Evolutionary conservation across 1,284 basidiomycete species (phyloP).

Genomic region (Irpex sp.): DNA sequence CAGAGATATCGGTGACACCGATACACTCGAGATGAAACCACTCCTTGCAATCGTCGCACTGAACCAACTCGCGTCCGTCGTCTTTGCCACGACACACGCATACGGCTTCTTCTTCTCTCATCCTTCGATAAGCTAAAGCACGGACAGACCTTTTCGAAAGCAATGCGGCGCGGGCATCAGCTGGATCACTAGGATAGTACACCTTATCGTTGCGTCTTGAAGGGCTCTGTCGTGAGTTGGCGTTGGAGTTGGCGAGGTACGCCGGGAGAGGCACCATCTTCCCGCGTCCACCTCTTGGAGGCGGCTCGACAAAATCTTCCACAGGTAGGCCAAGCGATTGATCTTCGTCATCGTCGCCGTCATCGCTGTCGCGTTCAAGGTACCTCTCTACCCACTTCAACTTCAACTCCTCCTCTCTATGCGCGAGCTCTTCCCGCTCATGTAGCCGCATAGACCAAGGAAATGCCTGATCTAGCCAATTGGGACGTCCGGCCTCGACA

Average conservation of each 20-base stretch:
- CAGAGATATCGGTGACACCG: slow-evolving; percentile 54
- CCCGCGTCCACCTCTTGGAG: slow-evolving; percentile 42
- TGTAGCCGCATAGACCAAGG: slow-evolving; percentile 65
- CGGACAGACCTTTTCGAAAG: slow-evolving; percentile 66
- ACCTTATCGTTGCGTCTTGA: slow-evolving; percentile 19
- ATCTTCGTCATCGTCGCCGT: slow-evolving; percentile 41
- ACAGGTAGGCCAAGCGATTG: slow-evolving; percentile 31
- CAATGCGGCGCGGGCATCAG: slow-evolving; percentile 68
- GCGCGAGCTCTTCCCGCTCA: slow-evolving; percentile 44
- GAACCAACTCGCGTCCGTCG: slow-evolving; percentile 67
- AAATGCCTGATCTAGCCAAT: slow-evolving; percentile 74
- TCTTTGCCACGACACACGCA: slow-evolving; percentile 67
- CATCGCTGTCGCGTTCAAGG: slow-evolving; percentile 56
- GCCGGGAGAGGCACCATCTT: slow-evolving; percentile 57
- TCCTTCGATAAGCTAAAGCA: slow-evolving; percentile 46
- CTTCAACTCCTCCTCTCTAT: slow-evolving; percentile 53
- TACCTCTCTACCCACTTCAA: slow-evolving; percentile 55
- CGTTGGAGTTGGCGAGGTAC: slow-evolving; percentile 27
- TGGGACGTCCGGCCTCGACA: slow-evolving; percentile 41
- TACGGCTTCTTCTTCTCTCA: slow-evolving; percentile 36
- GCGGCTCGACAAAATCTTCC: slow-evolving; percentile 29
- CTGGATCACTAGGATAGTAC: slow-evolving; percentile 59
- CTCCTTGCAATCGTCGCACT: slow-evolving; percentile 69
- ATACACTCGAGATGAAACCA: slow-evolving; percentile 80
- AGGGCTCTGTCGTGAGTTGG: slow-evolving; percentile 17